Evolutionary conservation across 306 rosid genomes (phyloP).

Genomic region (Ormosia semicastrata): DNA sequence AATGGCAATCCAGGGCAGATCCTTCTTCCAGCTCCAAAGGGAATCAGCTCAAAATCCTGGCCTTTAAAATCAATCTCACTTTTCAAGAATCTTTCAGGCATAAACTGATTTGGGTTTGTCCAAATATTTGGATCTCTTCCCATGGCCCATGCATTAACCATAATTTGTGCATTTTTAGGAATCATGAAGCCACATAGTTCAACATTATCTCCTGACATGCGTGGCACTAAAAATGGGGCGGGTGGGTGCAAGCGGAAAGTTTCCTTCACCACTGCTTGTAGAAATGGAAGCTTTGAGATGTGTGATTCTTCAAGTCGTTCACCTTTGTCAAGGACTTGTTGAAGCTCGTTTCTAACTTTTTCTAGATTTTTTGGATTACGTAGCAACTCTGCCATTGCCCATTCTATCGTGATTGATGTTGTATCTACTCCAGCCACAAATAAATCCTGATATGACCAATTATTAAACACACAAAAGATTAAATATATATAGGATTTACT

Average conservation of each 20-base stretch:
- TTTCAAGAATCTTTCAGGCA: conserved; percentile 31
- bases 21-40: conserved; percentile 37
- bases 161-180: neutral
- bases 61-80: conserved; percentile 30
- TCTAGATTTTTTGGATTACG: neutral
- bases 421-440: conserved; percentile 26
- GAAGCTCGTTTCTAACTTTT: conserved; percentile 16
- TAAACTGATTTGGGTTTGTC: conserved; percentile 19
- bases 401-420: conserved; percentile 27
- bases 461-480: neutral
- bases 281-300: conserved; percentile 19
- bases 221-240: conserved; percentile 7
- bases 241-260: conserved; percentile 28
- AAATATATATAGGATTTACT: neutral
- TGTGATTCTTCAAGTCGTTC: conserved; percentile 21
- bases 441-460: neutral
- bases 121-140: conserved; percentile 28
- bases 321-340: neutral
- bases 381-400: conserved; percentile 37
- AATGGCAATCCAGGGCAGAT: conserved; percentile 20
- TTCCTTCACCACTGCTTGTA: conserved; percentile 28
- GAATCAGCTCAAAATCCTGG: conserved; percentile 19
- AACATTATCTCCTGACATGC: neutral
- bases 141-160: conserved; percentile 32
- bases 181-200: conserved; percentile 1